Conservation (phyloP, 2,329 filamentous ascomycete species). For the Cladosporium velox region DNA sequence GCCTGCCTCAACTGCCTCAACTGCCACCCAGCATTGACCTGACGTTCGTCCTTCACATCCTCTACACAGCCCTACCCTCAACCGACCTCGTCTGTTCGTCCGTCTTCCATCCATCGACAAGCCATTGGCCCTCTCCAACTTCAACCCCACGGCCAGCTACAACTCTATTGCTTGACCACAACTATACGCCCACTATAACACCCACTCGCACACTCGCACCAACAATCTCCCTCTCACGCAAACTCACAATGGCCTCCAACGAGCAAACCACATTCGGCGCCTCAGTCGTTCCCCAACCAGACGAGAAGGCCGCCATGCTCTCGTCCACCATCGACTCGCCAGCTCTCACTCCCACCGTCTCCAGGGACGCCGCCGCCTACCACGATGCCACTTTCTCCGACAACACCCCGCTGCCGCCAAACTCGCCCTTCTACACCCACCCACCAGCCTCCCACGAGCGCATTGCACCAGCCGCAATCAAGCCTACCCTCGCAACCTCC, state of each 20-base stretch:
- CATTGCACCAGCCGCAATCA: slow-evolving; percentile 29
- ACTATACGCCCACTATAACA: background rate
- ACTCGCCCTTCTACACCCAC: slow-evolving; percentile 53
- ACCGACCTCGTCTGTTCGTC: background rate
- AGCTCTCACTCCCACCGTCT: slow-evolving; percentile 38
- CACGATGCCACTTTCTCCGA: slow-evolving; percentile 29
- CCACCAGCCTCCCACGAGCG: slow-evolving; percentile 47
- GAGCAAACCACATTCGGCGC: slow-evolving; percentile 44
- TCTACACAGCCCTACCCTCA: slow-evolving; percentile 1
- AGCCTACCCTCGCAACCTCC: slow-evolving; percentile 23
- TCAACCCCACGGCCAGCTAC: background rate
- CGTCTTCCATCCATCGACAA: slow-evolving; percentile 8
- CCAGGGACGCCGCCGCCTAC: slow-evolving; percentile 32
- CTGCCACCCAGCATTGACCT: slow-evolving; percentile 1
- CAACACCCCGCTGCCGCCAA: slow-evolving; percentile 39
- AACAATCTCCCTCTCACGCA: background rate
- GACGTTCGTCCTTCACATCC: background rate
- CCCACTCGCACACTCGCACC: background rate
- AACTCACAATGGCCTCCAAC: slow-evolving; percentile 14
- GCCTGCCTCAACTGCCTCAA: background rate
- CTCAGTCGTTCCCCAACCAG: slow-evolving; percentile 40
- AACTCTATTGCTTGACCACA: slow-evolving; percentile 1
- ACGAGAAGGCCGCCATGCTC: slow-evolving; percentile 30
- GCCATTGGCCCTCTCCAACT: slow-evolving; percentile 16
- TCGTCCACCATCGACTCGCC: slow-evolving; percentile 38